Evolutionary conservation across 2,329 filamentous ascomycete genomes (phyloP).

Genomic region (Pseudogymnoascus sp.): DNA sequence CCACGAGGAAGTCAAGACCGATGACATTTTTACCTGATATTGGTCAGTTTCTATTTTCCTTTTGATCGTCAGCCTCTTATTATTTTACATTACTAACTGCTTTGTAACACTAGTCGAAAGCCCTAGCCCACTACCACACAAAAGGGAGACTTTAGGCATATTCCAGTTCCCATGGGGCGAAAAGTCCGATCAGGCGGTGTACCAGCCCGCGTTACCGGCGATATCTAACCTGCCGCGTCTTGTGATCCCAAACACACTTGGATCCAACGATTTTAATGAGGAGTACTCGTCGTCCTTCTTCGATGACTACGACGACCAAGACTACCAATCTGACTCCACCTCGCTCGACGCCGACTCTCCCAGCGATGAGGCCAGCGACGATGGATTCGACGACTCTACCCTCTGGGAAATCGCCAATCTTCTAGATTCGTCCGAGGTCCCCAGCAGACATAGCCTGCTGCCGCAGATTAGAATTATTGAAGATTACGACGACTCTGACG

Average conservation of each 20-base stretch:
- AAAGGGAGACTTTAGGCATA: constrained; percentile 52
- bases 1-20: constrained; percentile 46
- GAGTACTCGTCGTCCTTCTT: constrained; percentile 42
- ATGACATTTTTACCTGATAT: constrained; percentile 56
- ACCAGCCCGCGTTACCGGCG: constrained; percentile 31
- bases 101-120: constrained; percentile 39
- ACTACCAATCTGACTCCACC: constrained; percentile 23
- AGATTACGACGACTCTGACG: constrained; percentile 13
- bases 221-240: not conserved
- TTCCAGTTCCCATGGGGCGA: constrained; percentile 62
- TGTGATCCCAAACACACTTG: not conserved
- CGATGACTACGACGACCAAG: constrained; percentile 45
- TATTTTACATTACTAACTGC: constrained; percentile 13
- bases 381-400: constrained; percentile 53
- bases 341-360: not conserved
- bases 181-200: constrained; percentile 45
- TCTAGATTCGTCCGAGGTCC: constrained; percentile 43
- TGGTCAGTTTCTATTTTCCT: constrained; percentile 17
- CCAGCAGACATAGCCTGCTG: constrained; percentile 44
- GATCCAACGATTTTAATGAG: constrained; percentile 3
- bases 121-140: constrained; percentile 50
- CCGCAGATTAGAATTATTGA: constrained; percentile 22
- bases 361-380: constrained; percentile 33
- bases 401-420: constrained; percentile 57
- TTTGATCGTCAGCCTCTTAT: not conserved